Conservation (phyloP, 257 asterid species). For the Salvia hispanica region DNA sequence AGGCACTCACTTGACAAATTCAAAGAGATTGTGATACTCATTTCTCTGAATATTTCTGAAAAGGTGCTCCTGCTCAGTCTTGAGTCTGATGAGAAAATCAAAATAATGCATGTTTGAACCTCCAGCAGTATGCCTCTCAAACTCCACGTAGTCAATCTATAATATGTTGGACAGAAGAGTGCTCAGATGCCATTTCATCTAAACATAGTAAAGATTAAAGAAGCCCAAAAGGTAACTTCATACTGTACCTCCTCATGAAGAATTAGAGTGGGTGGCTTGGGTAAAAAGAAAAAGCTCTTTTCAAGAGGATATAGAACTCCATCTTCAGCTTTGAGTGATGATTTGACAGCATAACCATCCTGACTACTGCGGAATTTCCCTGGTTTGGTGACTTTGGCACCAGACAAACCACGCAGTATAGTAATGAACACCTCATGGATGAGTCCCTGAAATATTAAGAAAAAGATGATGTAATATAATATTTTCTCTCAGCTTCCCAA, state of each 20-base stretch:
- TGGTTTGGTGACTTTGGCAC: slow-evolving; percentile 89
- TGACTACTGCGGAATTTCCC: slow-evolving; percentile 87
- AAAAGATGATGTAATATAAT: not conserved
- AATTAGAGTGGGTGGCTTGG: slow-evolving; percentile 95
- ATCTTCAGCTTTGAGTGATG: slow-evolving; percentile 99
- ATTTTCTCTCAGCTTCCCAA: slow-evolving; percentile 12
- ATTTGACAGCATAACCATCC: slow-evolving; percentile 92
- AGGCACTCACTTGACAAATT: slow-evolving; percentile 65
- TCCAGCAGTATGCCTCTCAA: slow-evolving; percentile 96
- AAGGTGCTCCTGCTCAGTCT: slow-evolving; percentile 93
- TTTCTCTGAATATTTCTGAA: slow-evolving; percentile 94
- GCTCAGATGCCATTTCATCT: no score
- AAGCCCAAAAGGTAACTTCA: no score
- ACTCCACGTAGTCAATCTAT: slow-evolving; percentile 90
- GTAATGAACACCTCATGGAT: slow-evolving; percentile 72
- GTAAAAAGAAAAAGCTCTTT: slow-evolving; percentile 96
- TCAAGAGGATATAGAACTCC: slow-evolving; percentile 98
- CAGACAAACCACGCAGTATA: slow-evolving; percentile 87
- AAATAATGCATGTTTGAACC: slow-evolving; percentile 97
- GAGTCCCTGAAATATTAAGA: slow-evolving; percentile 63
- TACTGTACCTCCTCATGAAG: slow-evolving; percentile 86
- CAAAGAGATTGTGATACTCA: slow-evolving; percentile 75
- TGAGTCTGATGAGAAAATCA: slow-evolving; percentile 84
- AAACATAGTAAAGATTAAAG: no score
- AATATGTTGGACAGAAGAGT: no score